Percentiles rank a stretch among this genome's conserved stretches.
phyloP scores from a whole-genome alignment of 257 asterid genomes.

The Coffea canephora region DNA sequence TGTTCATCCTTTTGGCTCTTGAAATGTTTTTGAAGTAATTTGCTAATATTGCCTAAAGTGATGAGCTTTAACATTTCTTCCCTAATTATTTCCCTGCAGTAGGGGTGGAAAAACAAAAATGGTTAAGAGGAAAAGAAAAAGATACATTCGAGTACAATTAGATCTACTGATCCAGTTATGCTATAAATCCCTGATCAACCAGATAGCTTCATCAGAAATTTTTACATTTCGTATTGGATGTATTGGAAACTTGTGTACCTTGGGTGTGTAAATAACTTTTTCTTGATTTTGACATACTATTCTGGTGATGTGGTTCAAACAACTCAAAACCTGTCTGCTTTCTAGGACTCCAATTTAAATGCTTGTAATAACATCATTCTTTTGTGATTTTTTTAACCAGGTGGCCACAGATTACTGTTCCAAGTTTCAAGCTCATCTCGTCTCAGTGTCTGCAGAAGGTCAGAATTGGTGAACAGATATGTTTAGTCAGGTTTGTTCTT shows the following conservation, averaged over 20 bases:
- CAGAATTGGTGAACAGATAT: constrained; percentile 75
- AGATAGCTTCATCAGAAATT: no score
- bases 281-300: not conserved
- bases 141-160: not conserved
- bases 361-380: constrained; percentile 12
- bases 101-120: not conserved
- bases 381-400: constrained; percentile 35
- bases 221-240: not conserved
- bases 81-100: not conserved
- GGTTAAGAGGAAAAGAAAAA: not conserved
- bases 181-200: not conserved
- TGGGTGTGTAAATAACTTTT: not conserved
- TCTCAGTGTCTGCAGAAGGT: constrained; percentile 56
- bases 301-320: not conserved
- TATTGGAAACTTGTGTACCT: not conserved
- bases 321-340: not conserved
- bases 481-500: constrained; percentile 68
- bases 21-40: not conserved
- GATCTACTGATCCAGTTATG: not conserved
- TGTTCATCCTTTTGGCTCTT: not conserved
- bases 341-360: not conserved
- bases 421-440: constrained; percentile 58
- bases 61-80: not conserved
- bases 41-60: not conserved
- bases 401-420: constrained; percentile 88